Evolutionary conservation across 352 stramenopile genomes (phyloP).

Genomic region (Pilasporangium apinafurcum): DNA sequence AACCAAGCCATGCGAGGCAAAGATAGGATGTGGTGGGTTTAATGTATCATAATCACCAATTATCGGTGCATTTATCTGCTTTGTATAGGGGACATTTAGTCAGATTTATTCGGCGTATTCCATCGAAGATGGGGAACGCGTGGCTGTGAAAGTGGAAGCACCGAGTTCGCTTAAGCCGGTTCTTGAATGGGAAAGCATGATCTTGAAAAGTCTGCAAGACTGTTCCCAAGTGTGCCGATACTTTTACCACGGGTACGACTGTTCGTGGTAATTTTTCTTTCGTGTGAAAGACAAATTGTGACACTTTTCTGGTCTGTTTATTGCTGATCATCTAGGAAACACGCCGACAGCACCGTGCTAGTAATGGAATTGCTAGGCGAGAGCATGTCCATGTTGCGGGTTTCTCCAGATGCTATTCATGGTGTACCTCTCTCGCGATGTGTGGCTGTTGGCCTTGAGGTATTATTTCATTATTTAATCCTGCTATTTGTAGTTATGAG

Average conservation of each 20-base stretch:
- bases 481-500: not conserved
- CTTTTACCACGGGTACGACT: constrained; percentile 61
- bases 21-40: not conserved
- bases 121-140: constrained; percentile 61
- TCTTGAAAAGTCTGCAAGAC: constrained; percentile 82
- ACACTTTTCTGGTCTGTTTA: not conserved
- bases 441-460: constrained; percentile 65
- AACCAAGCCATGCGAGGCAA: no score
- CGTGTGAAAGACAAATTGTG: not conserved
- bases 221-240: constrained; percentile 80
- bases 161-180: constrained; percentile 83
- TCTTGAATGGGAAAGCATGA: constrained; percentile 85
- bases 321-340: constrained; percentile 28
- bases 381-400: constrained; percentile 85
- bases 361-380: constrained; percentile 86
- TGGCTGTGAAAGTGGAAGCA: constrained; percentile 84
- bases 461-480: not conserved
- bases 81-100: constrained; percentile 74
- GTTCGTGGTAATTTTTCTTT: not conserved
- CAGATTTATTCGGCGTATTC: constrained; percentile 86
- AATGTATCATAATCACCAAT: not conserved
- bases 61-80: constrained; percentile 2
- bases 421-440: constrained; percentile 66
- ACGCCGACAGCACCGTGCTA: constrained; percentile 80
- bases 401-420: constrained; percentile 73